Percentiles rank a stretch among this genome's conserved stretches.
phyloP scores from a whole-genome alignment of 441 rosid genomes.

The Gossypium laxum region DNA sequence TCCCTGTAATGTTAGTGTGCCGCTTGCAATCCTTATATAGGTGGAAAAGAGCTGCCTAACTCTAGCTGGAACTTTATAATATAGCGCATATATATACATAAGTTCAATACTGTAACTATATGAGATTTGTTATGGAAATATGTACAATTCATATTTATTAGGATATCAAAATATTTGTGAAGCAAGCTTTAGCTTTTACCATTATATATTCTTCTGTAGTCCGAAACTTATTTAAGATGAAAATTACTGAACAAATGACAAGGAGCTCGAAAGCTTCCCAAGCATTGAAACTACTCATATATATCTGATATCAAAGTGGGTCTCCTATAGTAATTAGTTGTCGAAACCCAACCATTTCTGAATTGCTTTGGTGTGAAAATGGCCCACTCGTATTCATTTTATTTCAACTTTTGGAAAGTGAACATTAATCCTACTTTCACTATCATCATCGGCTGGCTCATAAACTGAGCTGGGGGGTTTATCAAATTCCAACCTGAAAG shows the following conservation, averaged over 20 bases:
- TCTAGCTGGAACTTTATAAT: constrained; percentile 30
- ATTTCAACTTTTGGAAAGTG: neutral
- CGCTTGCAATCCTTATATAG: constrained; percentile 19
- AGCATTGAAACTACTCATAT: neutral
- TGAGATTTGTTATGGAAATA: constrained; percentile 23
- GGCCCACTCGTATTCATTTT: constrained; percentile 8
- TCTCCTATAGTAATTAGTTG: neutral
- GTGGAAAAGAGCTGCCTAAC: constrained; percentile 25
- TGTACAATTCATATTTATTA: constrained; percentile 26
- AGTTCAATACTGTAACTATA: constrained; percentile 44
- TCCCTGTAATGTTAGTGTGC: constrained; percentile 29
- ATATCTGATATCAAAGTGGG: neutral
- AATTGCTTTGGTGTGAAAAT: constrained; percentile 15
- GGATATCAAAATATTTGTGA: constrained; percentile 19
- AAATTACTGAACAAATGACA: neutral
- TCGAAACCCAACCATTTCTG: constrained; percentile 2
- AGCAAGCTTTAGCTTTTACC: neutral
- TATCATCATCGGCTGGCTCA: constrained; percentile 8
- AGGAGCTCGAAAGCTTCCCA: neutral
- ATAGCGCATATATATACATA: neutral
- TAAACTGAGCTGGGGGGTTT: neutral
- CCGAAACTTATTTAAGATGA: constrained; percentile 10
- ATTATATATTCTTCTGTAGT: neutral
- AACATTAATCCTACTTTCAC: neutral
- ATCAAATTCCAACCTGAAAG: neutral